Conservation (phyloP, 1,284 basidiomycete species). For the Ustilago hordei region DNA sequence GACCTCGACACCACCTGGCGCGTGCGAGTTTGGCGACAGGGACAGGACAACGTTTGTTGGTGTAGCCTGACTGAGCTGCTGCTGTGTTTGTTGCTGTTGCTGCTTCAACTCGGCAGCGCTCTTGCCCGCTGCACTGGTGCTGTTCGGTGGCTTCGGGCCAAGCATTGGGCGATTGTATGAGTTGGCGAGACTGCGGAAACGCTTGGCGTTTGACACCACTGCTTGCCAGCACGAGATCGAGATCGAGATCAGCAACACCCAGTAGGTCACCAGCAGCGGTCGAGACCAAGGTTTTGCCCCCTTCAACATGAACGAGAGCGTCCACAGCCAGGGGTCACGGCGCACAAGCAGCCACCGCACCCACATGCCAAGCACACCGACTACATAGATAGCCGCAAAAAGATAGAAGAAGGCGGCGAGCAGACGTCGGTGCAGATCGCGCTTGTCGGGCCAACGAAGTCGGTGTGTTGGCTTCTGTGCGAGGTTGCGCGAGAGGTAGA, state of each 20-base stretch:
- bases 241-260: constrained; percentile 81
- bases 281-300: constrained; percentile 86
- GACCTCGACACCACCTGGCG: constrained; percentile 37
- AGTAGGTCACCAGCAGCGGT: constrained; percentile 83
- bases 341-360: constrained; percentile 86
- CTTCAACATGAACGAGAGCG: constrained; percentile 75
- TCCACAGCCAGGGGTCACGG: constrained; percentile 91
- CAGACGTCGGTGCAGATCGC: constrained; percentile 82
- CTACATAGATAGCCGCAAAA: constrained; percentile 81
- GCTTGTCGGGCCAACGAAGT: constrained; percentile 87
- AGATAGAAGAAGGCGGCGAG: constrained; percentile 88
- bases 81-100: constrained; percentile 38
- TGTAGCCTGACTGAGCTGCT: constrained; percentile 19
- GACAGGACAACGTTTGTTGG: constrained; percentile 16
- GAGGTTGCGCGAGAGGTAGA: constrained; percentile 90
- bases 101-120: constrained; percentile 26
- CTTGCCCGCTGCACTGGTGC: constrained; percentile 18
- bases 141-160: constrained; percentile 19
- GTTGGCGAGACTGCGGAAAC: constrained; percentile 43
- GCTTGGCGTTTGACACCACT: constrained; percentile 55
- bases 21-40: constrained; percentile 31
- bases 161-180: constrained; percentile 38
- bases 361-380: constrained; percentile 91
- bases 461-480: constrained; percentile 91
- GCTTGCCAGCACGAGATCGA: constrained; percentile 90